Evolutionary conservation across 2,329 filamentous ascomycete genomes (phyloP).

Genomic region (Anisogramma anomala): DNA sequence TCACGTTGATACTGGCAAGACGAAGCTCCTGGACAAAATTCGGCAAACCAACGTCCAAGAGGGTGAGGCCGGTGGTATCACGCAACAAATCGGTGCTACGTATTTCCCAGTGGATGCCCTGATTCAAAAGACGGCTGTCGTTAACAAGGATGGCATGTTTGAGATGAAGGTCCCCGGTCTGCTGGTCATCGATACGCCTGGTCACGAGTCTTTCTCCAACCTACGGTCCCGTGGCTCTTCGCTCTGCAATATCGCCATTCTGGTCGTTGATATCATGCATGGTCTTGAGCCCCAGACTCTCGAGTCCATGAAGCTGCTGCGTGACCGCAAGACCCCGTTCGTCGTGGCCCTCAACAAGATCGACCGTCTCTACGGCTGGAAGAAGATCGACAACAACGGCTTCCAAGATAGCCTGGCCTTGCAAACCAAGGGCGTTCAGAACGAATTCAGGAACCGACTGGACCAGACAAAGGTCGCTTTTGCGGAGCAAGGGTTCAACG

Average conservation of each 20-base stretch:
- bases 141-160: conserved; percentile 82
- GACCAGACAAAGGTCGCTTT: conserved; percentile 89
- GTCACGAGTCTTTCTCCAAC: conserved; percentile 99
- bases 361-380: conserved; percentile 98
- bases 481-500: conserved; percentile 94
- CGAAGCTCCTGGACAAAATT: conserved; percentile 97
- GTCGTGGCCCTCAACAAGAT: conserved; percentile 99
- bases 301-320: conserved; percentile 89
- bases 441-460: conserved; percentile 85
- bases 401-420: conserved; percentile 85
- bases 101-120: conserved; percentile 97
- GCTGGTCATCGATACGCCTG: conserved; percentile 92
- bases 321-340: conserved; percentile 92
- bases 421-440: conserved; percentile 86
- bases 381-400: conserved; percentile 96
- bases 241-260: conserved; percentile 96
- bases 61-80: conserved; percentile 98
- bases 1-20: conserved; percentile 99
- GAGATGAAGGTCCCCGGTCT: conserved; percentile 97
- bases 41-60: conserved; percentile 98
- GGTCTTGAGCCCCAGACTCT: conserved; percentile 93
- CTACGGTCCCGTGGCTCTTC: conserved; percentile 92
- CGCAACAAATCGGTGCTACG: conserved; percentile 97
- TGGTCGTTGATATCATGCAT: conserved; percentile 99
- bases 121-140: conserved; percentile 80